phyloP scores from a whole-genome alignment of 2,329 filamentous ascomycete species.

The Lasiodiplodia sp. region DNA sequence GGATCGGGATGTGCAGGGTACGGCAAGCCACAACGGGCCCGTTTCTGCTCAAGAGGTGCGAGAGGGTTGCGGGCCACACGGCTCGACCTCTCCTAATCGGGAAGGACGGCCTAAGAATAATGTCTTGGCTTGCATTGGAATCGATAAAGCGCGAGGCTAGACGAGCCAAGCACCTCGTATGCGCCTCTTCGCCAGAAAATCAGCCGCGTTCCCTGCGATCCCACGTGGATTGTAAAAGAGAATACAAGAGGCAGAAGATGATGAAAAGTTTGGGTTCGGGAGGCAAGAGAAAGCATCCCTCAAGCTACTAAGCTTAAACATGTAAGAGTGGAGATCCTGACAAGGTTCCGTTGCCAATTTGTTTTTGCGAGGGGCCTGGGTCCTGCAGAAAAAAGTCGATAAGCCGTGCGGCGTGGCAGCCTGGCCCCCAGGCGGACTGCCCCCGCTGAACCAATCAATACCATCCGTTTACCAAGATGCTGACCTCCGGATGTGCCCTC shows the following conservation, averaged over 20 bases:
- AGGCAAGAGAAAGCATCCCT: not conserved
- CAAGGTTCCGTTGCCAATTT: not conserved
- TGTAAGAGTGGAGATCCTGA: not conserved
- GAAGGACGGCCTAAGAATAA: conserved; percentile 26
- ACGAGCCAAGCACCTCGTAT: conserved; percentile 23
- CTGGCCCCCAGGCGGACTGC: not conserved
- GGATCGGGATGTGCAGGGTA: conserved; percentile 1
- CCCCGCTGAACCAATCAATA: conserved; percentile 6
- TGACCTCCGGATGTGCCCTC: conserved; percentile 8
- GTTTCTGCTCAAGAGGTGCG: not conserved
- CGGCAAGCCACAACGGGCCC: conserved; percentile 1
- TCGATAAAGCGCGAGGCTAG: conserved; percentile 11
- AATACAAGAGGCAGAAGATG: not conserved
- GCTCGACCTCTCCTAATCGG: conserved; percentile 3
- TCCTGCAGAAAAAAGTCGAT: not conserved
- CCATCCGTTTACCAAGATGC: not conserved
- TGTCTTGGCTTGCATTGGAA: conserved; percentile 22
- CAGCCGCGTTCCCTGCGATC: not conserved
- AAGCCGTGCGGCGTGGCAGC: conserved; percentile 6
- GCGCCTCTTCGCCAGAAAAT: not conserved
- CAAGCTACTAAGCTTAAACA: not conserved
- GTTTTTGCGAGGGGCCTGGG: not conserved
- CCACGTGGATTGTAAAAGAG: not conserved
- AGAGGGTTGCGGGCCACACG: not conserved
- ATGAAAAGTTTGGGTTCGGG: not conserved